phyloP scores from a whole-genome alignment of 768 basidiomycete genomes.

The Auriculariales sp. region DNA sequence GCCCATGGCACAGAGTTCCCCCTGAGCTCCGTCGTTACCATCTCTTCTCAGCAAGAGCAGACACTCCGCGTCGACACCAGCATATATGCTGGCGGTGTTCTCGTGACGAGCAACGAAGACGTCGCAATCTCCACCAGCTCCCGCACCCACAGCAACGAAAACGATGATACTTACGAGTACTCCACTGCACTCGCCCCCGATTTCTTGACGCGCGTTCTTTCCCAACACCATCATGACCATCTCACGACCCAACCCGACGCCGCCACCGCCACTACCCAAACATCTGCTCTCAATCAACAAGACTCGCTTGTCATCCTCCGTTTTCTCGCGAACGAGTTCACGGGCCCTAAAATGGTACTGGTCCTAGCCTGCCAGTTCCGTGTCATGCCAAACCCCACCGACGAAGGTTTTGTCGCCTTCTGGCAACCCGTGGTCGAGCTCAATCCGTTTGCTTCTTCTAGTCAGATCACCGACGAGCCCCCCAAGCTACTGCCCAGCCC shows the following conservation, averaged over 20 bases:
- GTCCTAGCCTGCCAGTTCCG: not conserved
- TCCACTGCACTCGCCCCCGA: not conserved
- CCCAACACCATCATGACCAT: not conserved
- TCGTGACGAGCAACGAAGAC: not conserved
- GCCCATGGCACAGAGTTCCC: too few species aligned
- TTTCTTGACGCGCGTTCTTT: not conserved
- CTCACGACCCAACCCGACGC: not conserved
- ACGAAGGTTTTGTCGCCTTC: not conserved
- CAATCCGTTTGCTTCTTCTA: not conserved
- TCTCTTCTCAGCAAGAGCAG: too few species aligned
- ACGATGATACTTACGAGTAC: not conserved
- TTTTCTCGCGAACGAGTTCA: not conserved
- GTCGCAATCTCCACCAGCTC: too few species aligned
- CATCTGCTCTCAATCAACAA: not conserved
- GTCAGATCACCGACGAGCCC: too few species aligned
- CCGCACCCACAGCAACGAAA: not conserved
- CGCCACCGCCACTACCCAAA: not conserved
- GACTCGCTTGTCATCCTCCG: not conserved
- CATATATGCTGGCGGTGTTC: not conserved
- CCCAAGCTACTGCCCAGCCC: not conserved
- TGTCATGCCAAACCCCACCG: not conserved
- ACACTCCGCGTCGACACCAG: not conserved
- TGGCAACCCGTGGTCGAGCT: not conserved
- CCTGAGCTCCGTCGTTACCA: too few species aligned
- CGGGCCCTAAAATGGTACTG: not conserved